A percentile compares a stretch with the other conserved stretches of the same genome.
Conservation (phyloP, 208 protist species). For the Wallacemonas rigidus region DNA sequence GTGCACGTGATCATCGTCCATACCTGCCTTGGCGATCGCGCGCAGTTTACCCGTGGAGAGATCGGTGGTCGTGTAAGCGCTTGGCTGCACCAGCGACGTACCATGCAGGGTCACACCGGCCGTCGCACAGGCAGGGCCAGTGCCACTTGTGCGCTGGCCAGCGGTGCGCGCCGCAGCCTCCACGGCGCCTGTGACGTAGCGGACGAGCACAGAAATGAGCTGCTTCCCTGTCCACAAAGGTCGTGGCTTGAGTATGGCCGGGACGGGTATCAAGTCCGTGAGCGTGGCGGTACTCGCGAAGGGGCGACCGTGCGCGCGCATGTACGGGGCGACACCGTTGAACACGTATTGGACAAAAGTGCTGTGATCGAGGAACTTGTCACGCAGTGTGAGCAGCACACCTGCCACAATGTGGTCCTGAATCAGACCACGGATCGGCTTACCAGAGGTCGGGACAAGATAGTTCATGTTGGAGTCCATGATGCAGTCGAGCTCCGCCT, state of each 20-base stretch:
- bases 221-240: slow-evolving; percentile 98
- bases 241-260: slow-evolving; percentile 95
- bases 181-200: slow-evolving; percentile 71
- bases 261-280: slow-evolving; percentile 81
- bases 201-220: slow-evolving; percentile 91
- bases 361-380: slow-evolving; percentile 95
- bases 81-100: slow-evolving; percentile 80
- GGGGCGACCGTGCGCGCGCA: slow-evolving; percentile 20
- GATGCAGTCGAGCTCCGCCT: slow-evolving; percentile 95
- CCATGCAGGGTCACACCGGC: slow-evolving; percentile 84
- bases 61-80: slow-evolving; percentile 75
- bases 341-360: slow-evolving; percentile 96
- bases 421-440: slow-evolving; percentile 99
- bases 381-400: slow-evolving; percentile 95
- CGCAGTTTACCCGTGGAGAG: slow-evolving; percentile 27
- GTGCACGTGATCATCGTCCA: slow-evolving; percentile 83
- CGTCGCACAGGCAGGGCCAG: neutral
- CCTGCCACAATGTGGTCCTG: slow-evolving; percentile 99
- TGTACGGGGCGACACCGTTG: slow-evolving; percentile 82
- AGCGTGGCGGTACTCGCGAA: slow-evolving; percentile 43
- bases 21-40: slow-evolving; percentile 28
- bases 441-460: slow-evolving; percentile 94
- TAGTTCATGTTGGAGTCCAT: slow-evolving; percentile 97
- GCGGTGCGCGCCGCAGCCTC: slow-evolving; percentile 11
- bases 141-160: slow-evolving; percentile 14